Evolutionary conservation across 768 basidiomycete species (phyloP).

Genomic region (Collybiopsis confluens): DNA sequence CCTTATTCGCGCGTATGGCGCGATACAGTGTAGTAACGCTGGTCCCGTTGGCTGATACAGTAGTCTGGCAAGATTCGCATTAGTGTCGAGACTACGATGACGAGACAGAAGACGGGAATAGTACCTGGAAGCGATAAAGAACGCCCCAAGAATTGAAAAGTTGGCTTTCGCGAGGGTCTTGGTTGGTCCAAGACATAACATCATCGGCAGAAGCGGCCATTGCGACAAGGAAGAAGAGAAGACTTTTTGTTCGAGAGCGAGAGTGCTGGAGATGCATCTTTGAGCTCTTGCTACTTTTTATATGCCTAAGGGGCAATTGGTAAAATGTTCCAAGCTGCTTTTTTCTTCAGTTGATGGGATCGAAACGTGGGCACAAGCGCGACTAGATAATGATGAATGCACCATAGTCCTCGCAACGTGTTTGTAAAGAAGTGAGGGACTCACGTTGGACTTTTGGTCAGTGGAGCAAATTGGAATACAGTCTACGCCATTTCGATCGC

Average conservation of each 20-base stretch:
- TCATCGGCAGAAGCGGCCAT: constrained; percentile 60
- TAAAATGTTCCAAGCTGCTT: constrained; percentile 39
- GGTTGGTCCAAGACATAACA: constrained; percentile 82
- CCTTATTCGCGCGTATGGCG: constrained; percentile 77
- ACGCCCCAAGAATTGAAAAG: constrained; percentile 81
- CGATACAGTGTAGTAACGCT: constrained; percentile 78
- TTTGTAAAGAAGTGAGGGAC: constrained; percentile 60
- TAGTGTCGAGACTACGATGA: constrained; percentile 17
- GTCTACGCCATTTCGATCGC: constrained; percentile 63
- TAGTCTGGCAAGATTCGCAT: constrained; percentile 48
- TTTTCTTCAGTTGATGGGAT: constrained; percentile 55
- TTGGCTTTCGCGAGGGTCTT: constrained; percentile 78
- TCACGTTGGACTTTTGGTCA: constrained; percentile 54
- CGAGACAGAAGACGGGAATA: constrained; percentile 12
- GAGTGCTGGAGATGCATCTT: constrained; percentile 23
- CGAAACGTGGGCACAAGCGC: constrained; percentile 70
- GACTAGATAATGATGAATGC: constrained; percentile 70
- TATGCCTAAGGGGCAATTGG: constrained; percentile 41
- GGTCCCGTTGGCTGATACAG: constrained; percentile 55
- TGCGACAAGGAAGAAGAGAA: constrained; percentile 17
- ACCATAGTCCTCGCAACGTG: constrained; percentile 59
- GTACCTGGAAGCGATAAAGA: constrained; percentile 77
- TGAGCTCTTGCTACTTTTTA: constrained; percentile 42
- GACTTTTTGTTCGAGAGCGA: constrained; percentile 23
- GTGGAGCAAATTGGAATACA: constrained; percentile 69